These are phyloP conservation scores for Aspergillus mulundensis DNA, from an alignment of 495 filamentous ascomycete genomes.

Conservation along the genomic window DNA sequence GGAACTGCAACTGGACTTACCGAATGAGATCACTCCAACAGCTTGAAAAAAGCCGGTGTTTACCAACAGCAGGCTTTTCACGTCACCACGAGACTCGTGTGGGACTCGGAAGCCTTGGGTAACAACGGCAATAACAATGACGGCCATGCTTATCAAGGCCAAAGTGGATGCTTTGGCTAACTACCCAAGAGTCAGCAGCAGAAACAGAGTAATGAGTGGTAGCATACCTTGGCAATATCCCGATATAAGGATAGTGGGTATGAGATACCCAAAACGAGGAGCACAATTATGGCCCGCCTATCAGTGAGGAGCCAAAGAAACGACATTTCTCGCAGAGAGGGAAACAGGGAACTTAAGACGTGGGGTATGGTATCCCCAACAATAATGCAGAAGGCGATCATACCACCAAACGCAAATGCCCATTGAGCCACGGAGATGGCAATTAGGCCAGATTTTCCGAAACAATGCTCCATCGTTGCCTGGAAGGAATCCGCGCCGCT, in stretches of 20 bases:
- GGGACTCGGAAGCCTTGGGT: slow-evolving; percentile 77
- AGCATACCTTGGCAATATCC: slow-evolving; percentile 87
- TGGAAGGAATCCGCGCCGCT: slow-evolving; percentile 91
- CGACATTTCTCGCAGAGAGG: slow-evolving; percentile 63
- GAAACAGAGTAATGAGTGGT: background rate
- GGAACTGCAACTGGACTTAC: slow-evolving; percentile 40
- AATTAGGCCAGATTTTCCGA: slow-evolving; percentile 79
- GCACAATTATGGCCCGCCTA: slow-evolving; percentile 74
- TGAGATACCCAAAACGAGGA: slow-evolving; percentile 81
- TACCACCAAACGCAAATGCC: slow-evolving; percentile 97
- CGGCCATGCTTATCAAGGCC: slow-evolving; percentile 82
- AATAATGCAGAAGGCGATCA: slow-evolving; percentile 97
- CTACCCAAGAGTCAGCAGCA: slow-evolving; percentile 44
- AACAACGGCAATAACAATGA: slow-evolving; percentile 87
- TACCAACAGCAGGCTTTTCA: slow-evolving; percentile 63
- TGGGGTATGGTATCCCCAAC: slow-evolving; percentile 93
- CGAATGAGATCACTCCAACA: slow-evolving; percentile 96
- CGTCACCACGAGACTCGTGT: slow-evolving; percentile 60
- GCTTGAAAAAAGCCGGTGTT: slow-evolving; percentile 90
- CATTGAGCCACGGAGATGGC: slow-evolving; percentile 90
- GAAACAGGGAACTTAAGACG: slow-evolving; percentile 78
- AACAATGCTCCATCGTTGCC: slow-evolving; percentile 90
- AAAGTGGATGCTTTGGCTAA: slow-evolving; percentile 91
- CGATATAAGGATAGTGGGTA: slow-evolving; percentile 89
- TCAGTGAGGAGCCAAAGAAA: slow-evolving; percentile 79